phyloP scores from a whole-genome alignment of 1,284 basidiomycete species.

The Irpex sp. region DNA sequence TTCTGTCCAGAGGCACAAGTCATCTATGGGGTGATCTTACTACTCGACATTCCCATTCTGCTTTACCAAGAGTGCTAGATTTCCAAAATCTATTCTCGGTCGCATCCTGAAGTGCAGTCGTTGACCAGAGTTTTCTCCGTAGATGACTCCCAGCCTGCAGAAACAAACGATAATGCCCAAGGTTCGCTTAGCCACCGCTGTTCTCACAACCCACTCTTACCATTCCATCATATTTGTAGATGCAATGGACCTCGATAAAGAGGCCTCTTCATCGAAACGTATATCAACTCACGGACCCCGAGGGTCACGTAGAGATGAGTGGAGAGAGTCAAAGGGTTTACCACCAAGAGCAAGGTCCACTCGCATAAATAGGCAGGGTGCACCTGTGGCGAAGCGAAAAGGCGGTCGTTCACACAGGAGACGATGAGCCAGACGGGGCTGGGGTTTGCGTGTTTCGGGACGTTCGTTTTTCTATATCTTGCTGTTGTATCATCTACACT shows the following conservation, averaged over 20 bases:
- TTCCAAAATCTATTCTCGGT: constrained; percentile 17
- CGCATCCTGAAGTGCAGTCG: constrained; percentile 10
- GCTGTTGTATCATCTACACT: not conserved
- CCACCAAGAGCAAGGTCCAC: constrained; percentile 42
- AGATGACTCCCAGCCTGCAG: constrained; percentile 26
- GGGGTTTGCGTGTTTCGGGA: not conserved
- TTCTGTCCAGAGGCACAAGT: not conserved
- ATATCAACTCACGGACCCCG: constrained; percentile 76
- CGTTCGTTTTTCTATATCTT: not conserved
- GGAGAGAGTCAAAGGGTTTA: constrained; percentile 73
- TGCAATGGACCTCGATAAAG: constrained; percentile 49
- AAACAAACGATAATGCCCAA: constrained; percentile 23
- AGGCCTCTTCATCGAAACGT: constrained; percentile 30
- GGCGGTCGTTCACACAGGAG: constrained; percentile 68
- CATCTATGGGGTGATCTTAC: too few relatives aligned
- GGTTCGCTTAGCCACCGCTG: constrained; percentile 27
- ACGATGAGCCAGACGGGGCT: constrained; percentile 39
- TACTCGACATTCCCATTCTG: too few relatives aligned
- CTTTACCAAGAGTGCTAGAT: not conserved
- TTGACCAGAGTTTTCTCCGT: constrained; percentile 31
- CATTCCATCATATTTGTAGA: constrained; percentile 31
- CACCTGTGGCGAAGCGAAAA: constrained; percentile 53
- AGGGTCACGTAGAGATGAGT: constrained; percentile 65
- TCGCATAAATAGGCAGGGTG: constrained; percentile 67
- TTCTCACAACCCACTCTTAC: constrained; percentile 12